A percentile compares a stretch with the other conserved stretches of the same genome.
These are phyloP conservation scores for Zarea fungicola DNA, from an alignment of 2,329 filamentous ascomycete species.

Conservation along the genomic window DNA sequence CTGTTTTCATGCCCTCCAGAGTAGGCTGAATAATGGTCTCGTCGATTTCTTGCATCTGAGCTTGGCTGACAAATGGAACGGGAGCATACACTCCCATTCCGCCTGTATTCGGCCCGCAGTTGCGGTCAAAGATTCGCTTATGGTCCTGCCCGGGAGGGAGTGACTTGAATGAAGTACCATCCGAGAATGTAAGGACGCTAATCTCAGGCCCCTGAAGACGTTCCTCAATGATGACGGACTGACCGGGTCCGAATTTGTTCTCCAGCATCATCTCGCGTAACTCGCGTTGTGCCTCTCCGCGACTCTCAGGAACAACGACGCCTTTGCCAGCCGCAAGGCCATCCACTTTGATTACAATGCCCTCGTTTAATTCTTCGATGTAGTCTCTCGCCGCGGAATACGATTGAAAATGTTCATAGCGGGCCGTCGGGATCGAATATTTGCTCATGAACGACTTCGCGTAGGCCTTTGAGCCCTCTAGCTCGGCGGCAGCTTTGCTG, in stretches of 20 bases:
- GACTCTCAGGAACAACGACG: conserved; percentile 29
- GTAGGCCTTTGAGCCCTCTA: conserved; percentile 76
- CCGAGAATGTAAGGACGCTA: conserved; percentile 62
- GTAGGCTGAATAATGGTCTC: conserved; percentile 57
- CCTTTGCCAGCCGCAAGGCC: conserved; percentile 75
- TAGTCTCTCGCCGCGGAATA: conserved; percentile 57
- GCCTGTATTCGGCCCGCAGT: conserved; percentile 66
- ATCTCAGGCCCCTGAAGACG: conserved; percentile 65
- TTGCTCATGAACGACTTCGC: conserved; percentile 75
- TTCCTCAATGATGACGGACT: conserved; percentile 69
- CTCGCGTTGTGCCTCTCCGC: conserved; percentile 57
- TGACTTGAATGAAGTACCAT: conserved; percentile 59
- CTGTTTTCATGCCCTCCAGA: conserved; percentile 54
- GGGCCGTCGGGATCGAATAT: conserved; percentile 67
- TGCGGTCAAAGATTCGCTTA: conserved; percentile 64
- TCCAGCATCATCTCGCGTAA: conserved; percentile 64
- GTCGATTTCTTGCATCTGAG: conserved; percentile 53
- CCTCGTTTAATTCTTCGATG: conserved; percentile 51
- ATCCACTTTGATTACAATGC: conserved; percentile 69
- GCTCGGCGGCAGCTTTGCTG: conserved; percentile 59
- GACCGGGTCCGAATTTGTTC: conserved; percentile 59
- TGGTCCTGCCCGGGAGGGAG: conserved; percentile 69
- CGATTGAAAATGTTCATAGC: conserved; percentile 62
- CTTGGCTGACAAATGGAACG: conserved; percentile 48
- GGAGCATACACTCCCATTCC: conserved; percentile 73